These are phyloP conservation scores for Fusarium cicatricum DNA, from an alignment of 2,329 filamentous ascomycete species.

Conservation along the genomic window DNA sequence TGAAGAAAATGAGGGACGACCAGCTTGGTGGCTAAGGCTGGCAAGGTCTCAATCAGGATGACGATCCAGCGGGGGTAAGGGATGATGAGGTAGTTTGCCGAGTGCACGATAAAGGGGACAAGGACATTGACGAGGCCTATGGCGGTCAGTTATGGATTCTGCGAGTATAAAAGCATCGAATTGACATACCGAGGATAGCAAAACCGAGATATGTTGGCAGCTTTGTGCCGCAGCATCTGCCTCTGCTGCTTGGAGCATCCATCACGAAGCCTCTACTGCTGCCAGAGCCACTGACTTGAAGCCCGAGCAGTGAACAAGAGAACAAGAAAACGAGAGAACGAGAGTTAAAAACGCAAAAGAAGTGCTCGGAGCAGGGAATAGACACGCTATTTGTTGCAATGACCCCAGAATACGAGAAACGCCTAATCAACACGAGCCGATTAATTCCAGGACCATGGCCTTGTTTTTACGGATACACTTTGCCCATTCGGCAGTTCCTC, in stretches of 20 bases:
- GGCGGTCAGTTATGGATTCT: slow-evolving; percentile 5
- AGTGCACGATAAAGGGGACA: slow-evolving; percentile 44
- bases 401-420: no score
- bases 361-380: no score
- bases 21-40: slow-evolving; percentile 43
- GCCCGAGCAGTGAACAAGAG: neutral
- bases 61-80: slow-evolving; percentile 46
- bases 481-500: no score
- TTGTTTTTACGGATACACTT: no score
- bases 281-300: no score
- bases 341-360: no score
- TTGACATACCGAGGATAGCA: slow-evolving; percentile 36
- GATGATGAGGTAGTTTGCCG: slow-evolving; percentile 48
- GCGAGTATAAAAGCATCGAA: neutral
- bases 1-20: slow-evolving; percentile 42
- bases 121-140: slow-evolving; percentile 45
- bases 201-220: slow-evolving; percentile 40
- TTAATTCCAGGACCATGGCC: no score
- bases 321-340: neutral
- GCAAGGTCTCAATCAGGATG: slow-evolving; percentile 44
- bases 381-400: no score
- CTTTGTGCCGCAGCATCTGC: slow-evolving; percentile 13
- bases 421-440: no score
- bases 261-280: neutral
- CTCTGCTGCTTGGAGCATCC: neutral